Evolutionary conservation across 257 asterid genomes (phyloP), one percentile per base, ranked within the genome.

Genomic region (Knoxia roxburghii): DNA sequence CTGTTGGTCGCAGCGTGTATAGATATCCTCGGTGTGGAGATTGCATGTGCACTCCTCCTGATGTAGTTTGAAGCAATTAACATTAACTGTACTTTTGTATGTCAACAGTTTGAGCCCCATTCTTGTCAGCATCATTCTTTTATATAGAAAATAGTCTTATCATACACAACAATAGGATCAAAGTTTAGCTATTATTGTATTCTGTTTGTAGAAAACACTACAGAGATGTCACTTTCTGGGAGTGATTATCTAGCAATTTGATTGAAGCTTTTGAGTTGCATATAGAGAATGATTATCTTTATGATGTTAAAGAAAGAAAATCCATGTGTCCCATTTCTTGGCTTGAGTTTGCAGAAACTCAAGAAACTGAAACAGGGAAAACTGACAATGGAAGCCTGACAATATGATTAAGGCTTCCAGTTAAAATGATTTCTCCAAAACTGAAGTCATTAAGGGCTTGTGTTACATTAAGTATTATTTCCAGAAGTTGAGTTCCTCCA

Each of bases 1-100:
- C 99, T 3, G 62, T 78, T 7, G 99, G 99, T 21, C 80, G 99
- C 59, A 94, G 99, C 70, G 96, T 94, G 35, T 94, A 94, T 72
- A 83, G 97, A 77, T 94, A 80, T 76, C 99, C 99, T 15, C 78
- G 97, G 46, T 94, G 97, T 75, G 41, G 9, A 40, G 96, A 82
- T 62, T 94, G 99, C 72, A 94, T 94, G 99, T 87, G 93, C 77
- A 78, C 72, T 78, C 73, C 69, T 50, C 73, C 69, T 50, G 85
- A 77, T 30, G 72, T 60, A 77, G 32, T 68, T 61, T 51, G 43
- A 24, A 15, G 67, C 33, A 35, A 67, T 65, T 27, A 64, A 61
- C 54, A 69, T 54, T 15, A 18, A 20, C 17, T 33, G 64, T 12
- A 8, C 48, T 33, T n/a, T n/a, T n/a, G 45, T 39, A n/a, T 21